Base-by-base conservation (phyloP, 2,329 filamentous ascomycete genomes). In the Pseudogymnoascus pannorum region DNA sequence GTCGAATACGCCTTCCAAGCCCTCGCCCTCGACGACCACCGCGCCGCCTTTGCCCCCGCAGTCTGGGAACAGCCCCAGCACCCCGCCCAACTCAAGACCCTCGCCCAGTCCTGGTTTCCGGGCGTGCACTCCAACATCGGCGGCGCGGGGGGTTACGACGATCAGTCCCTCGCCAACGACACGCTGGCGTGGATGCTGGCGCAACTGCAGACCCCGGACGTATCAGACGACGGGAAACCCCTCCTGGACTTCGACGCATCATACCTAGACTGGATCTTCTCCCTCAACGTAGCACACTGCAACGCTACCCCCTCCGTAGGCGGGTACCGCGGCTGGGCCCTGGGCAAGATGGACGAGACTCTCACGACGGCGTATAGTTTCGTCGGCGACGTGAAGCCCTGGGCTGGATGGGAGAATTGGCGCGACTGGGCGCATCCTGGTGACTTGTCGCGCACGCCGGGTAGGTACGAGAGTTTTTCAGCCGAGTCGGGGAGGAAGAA, bases 1-100 rank as follows among this genome's bases (percentile, higher is more conserved):
- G 74, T 81, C 33, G 71, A 75, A 61, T 72, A 80, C 67, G 79
- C 79, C 2, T 81, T 81, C 63, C 79, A 81, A 64, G 78, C 78
- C 7, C 70, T 82, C 5, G 78, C 78, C 5, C 73, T 81, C 7
- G 79, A 81, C 64, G 79, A 81, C 65, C 75, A 75, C 33, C 73
- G 79, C 38, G 62, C 64, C 11, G 68, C 75, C 0, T 78, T 77
- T 64, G 62, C 62, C 7, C 75, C 76, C 22, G 72, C 76, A 8
- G 65, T 78, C 8, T 78, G 76, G 75, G 72, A 75, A 61, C 66
- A 67, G 61, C 40, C 58, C 12, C 26, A 54, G 1, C 22, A 40
- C 6, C 18, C 18, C 20, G 68, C 48, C 61, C 59, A 5, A 70
- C 71, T 64, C 12, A 61, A 61, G 20, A 71, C 73, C 12, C 69